Base-by-base conservation (phyloP, 2,329 filamentous ascomycete genomes). In the Gremmenia infestans region DNA sequence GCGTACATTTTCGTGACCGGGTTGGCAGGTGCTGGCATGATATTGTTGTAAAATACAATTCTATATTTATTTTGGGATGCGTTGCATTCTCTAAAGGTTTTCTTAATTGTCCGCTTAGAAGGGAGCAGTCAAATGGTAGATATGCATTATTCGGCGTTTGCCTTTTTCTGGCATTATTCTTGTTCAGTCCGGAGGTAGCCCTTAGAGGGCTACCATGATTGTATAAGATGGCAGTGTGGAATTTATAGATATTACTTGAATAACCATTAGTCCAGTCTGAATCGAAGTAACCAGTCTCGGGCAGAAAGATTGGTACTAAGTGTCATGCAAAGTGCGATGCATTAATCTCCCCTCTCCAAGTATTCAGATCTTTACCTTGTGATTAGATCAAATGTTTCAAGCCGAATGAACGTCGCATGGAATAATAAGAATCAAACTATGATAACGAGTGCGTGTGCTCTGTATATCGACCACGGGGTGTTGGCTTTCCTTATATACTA, bases 1-100 rank as follows among this genome's bases (percentile, higher is more conserved):
- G 70, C 73, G 28, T 82, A 82, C 61, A 60, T 80, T 28, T 48
- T 79, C 51, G 75, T 72, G 51, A 79, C 79, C 15, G 67, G 76
- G 28, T 65, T 81, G 40, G 76, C 78, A 3, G 81, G 80, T 51
- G 73, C 76, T 48, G 78, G 77, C 25, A 80, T 83, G 73, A 70
- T 83, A 64, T 62, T 83, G 59, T 70, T 83, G 71, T 83, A 79
- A 55, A 63, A 15, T 49, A 51, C 47, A 45, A 45, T 23, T 49
- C 36, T 52, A 17, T 28, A 28, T 47, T 56, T 57, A 15, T 55
- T 43, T 56, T 53, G 15, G 9, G 8, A 25, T 54, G 57, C 28
- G 8, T 36, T 54, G 57, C 57, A 52, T 59, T 50, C 36, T 22
- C 23, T 45, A 25, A 42, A 5, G 52, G 55, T 52, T 54, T 57